phyloP scores from a whole-genome alignment of 1,139 yeast genomes.

The Sugiyamaella xylanicola region DNA sequence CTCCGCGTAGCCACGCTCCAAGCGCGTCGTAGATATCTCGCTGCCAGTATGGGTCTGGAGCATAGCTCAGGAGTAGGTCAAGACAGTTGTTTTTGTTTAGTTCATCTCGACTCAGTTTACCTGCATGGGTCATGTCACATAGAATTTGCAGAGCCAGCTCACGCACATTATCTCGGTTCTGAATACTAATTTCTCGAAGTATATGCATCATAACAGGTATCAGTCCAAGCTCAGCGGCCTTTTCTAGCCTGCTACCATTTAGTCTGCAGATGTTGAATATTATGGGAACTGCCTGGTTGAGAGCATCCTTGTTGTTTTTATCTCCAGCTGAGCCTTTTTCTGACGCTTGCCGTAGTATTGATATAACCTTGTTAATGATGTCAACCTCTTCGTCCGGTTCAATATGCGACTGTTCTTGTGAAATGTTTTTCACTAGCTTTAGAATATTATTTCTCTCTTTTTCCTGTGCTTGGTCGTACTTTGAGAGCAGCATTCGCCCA shows the following conservation, averaged over 20 bases:
- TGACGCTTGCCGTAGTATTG: neutral
- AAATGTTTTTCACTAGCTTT: constrained; percentile 40
- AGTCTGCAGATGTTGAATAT: constrained; percentile 58
- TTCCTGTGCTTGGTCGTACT: neutral
- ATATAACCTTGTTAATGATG: neutral
- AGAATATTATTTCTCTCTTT: constrained; percentile 33
- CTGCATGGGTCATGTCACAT: constrained; percentile 62
- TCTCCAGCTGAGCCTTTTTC: constrained; percentile 21
- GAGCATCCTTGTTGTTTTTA: constrained; percentile 24
- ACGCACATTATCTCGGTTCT: constrained; percentile 49
- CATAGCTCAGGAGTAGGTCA: constrained; percentile 51
- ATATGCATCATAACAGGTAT: constrained; percentile 55
- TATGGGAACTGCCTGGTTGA: constrained; percentile 41
- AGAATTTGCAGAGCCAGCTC: constrained; percentile 65
- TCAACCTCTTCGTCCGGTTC: neutral
- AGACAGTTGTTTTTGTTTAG: constrained; percentile 49
- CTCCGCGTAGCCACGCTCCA: constrained; percentile 43
- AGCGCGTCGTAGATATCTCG: constrained; percentile 67
- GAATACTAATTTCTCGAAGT: constrained; percentile 39
- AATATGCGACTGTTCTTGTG: constrained; percentile 23
- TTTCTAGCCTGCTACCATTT: constrained; percentile 55
- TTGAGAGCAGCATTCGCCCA: neutral
- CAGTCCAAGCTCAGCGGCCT: constrained; percentile 56
- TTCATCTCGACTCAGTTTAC: constrained; percentile 45
- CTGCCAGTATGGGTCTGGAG: constrained; percentile 70